Conservation (phyloP, 345 rosid species). For the Citrus medica region DNA sequence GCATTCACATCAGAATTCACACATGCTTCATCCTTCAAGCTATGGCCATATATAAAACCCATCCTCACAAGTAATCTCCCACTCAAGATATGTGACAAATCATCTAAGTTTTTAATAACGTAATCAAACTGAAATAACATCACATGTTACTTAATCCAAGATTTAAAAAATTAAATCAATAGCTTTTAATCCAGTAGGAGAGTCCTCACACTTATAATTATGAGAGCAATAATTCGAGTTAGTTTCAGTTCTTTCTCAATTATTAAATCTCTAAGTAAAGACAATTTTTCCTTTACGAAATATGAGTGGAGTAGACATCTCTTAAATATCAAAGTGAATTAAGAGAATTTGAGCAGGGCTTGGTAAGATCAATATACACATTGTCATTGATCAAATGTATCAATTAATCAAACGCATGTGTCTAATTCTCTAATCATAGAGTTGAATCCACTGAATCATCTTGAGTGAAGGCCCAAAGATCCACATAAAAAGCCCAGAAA, state of each 20-base stretch:
- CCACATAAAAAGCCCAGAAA: conserved; percentile 8
- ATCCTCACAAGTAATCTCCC: neutral
- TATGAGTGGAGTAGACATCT: fast-evolving
- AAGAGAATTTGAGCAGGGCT: no score
- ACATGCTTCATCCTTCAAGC: neutral
- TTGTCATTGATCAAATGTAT: no score
- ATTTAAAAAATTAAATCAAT: no score
- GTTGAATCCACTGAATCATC: neutral
- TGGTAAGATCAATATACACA: no score
- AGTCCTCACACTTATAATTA: no score
- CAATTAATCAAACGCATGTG: neutral
- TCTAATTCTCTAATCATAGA: neutral
- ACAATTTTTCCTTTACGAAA: fast-evolving
- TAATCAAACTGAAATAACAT: neutral
- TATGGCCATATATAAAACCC: neutral
- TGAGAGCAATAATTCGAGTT: no score
- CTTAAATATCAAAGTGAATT: no score
- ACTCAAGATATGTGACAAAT: neutral
- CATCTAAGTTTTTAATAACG: neutral
- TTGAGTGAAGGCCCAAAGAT: neutral
- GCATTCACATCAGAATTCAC: neutral
- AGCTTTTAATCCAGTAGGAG: fast-evolving
- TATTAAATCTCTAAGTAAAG: no score
- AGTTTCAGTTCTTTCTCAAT: no score
- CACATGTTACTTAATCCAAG: no score